phyloP scores from a whole-genome alignment of 129 eudicot species.

The Chrysanthemum makinoi region DNA sequence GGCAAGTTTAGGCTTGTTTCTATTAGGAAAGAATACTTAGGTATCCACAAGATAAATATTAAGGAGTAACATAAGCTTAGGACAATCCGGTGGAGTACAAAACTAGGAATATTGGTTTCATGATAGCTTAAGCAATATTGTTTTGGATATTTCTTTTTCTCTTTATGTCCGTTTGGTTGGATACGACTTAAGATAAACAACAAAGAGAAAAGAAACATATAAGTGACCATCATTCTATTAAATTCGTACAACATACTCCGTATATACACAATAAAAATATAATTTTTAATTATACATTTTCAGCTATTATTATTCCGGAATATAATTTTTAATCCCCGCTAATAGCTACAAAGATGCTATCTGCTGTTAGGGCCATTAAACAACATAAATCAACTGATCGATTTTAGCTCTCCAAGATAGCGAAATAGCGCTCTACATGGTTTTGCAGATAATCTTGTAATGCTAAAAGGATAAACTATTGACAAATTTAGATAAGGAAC shows the following conservation, averaged over 20 bases:
- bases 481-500: too few species aligned
- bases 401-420: too few species aligned
- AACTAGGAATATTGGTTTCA: slow-evolving; percentile 28
- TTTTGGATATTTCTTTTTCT: slow-evolving; percentile 10
- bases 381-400: too few species aligned
- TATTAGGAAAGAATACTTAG: slow-evolving; percentile 24
- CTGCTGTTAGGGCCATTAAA: too few species aligned
- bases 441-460: too few species aligned
- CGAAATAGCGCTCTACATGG: too few species aligned
- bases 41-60: slow-evolving; percentile 3
- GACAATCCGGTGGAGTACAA: slow-evolving; percentile 32
- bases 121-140: slow-evolving; percentile 1
- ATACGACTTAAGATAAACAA: slow-evolving; percentile 13
- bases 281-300: neutral
- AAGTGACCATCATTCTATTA: neutral
- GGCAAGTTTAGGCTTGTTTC: slow-evolving; percentile 17
- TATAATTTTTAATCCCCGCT: too few species aligned
- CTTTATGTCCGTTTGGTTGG: slow-evolving; percentile 27
- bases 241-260: neutral
- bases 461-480: too few species aligned
- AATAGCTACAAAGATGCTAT: too few species aligned
- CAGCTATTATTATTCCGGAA: too few species aligned
- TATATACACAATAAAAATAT: neutral
- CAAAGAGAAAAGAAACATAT: slow-evolving; percentile 17
- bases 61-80: slow-evolving; percentile 14